These are phyloP conservation scores for Colletotrichum sp. DNA, from an alignment of 2,329 filamentous ascomycete species.

Conservation along the genomic window DNA sequence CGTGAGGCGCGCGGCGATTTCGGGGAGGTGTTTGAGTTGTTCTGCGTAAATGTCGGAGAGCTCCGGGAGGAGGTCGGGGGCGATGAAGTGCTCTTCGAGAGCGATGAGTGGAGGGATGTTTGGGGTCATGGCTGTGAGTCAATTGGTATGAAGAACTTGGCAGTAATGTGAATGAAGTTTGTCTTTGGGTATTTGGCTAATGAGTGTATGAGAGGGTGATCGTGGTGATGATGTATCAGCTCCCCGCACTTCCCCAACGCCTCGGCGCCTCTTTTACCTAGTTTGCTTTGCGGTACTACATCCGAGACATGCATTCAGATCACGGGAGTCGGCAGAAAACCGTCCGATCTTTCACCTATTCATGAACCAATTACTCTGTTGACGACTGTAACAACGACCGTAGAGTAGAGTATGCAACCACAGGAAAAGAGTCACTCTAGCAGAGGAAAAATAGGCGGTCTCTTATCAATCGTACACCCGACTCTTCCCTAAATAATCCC, in stretches of 20 bases:
- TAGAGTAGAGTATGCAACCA: no score
- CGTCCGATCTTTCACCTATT: background rate
- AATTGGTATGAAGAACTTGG: background rate
- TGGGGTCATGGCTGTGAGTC: background rate
- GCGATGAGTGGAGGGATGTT: conserved; percentile 34
- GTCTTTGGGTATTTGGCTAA: background rate
- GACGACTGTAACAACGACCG: no score
- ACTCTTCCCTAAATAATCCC: no score
- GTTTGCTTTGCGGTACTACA: background rate
- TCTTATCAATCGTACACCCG: background rate
- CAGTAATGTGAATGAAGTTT: background rate
- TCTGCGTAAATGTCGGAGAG: conserved; percentile 21
- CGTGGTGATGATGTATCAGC: background rate
- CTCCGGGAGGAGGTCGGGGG: conserved; percentile 18
- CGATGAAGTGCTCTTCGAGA: conserved; percentile 46
- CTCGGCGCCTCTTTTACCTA: background rate
- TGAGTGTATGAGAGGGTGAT: background rate
- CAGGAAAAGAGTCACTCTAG: no score
- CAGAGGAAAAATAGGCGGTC: no score
- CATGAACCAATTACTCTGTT: no score
- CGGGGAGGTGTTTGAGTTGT: conserved; percentile 23
- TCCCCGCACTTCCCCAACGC: background rate
- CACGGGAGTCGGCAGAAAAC: background rate
- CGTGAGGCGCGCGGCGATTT: conserved; percentile 24
- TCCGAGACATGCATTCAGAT: background rate